A percentile compares a stretch with the other conserved stretches of the same genome.
These are phyloP conservation scores for Lichtheimia ornata DNA, from an alignment of 371 early-diverging fungal genomes.

Conservation along the genomic window DNA sequence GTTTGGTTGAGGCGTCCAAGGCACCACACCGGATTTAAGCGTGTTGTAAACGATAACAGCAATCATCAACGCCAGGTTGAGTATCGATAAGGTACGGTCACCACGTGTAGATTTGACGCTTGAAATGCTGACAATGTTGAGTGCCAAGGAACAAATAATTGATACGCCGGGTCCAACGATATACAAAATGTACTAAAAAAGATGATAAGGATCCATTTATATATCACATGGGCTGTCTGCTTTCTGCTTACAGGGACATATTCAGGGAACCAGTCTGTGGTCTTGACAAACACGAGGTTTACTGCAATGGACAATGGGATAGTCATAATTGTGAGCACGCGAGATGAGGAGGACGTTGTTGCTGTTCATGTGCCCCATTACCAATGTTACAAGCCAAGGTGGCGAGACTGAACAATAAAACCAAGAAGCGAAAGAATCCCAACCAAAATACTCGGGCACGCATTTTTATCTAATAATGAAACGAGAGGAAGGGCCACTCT, in stretches of 20 bases:
- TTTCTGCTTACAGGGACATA: slow-evolving; percentile 30
- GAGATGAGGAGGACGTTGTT: neutral
- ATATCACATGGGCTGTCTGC: neutral
- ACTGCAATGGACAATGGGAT: slow-evolving; percentile 11
- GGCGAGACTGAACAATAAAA: slow-evolving; percentile 17
- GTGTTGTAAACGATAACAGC: slow-evolving; percentile 39
- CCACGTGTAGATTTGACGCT: slow-evolving; percentile 22
- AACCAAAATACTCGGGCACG: slow-evolving; percentile 22
- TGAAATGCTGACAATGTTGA: slow-evolving; percentile 24
- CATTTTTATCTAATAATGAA: slow-evolving; percentile 9
- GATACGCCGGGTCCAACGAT: slow-evolving; percentile 43
- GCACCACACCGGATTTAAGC: slow-evolving; percentile 23
- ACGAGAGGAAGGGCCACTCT: neutral
- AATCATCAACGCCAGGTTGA: slow-evolving; percentile 30
- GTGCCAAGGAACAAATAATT: slow-evolving; percentile 22
- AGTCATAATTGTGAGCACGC: neutral
- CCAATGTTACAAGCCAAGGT: slow-evolving; percentile 27
- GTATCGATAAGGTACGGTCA: slow-evolving; percentile 23
- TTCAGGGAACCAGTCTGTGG: slow-evolving; percentile 26
- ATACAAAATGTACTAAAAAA: slow-evolving; percentile 40
- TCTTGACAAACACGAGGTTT: slow-evolving; percentile 27
- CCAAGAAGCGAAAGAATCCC: slow-evolving; percentile 14
- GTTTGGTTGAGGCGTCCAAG: slow-evolving; percentile 28
- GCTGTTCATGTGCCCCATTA: neutral
- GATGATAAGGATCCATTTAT: neutral